A percentile compares a stretch with the other conserved stretches of the same genome.
Evolutionary conservation across 805 yeast genomes (phyloP).

Genomic region (Metschnikowia lunata): DNA sequence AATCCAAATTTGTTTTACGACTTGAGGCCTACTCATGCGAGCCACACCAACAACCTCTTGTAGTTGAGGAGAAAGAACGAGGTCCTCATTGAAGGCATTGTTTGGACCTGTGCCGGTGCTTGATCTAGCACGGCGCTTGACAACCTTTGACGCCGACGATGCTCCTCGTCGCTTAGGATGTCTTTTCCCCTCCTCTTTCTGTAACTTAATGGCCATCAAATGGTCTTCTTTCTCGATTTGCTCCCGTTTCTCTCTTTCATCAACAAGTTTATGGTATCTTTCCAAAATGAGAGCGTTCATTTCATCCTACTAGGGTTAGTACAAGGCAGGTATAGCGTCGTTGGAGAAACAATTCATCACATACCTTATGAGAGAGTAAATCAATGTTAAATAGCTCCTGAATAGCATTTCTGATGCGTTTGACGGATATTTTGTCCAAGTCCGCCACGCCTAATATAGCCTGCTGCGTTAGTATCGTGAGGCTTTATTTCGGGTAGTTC

Average conservation of each 20-base stretch:
- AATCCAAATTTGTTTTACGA: constrained; percentile 66
- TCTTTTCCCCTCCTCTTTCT: constrained; percentile 20
- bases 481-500: neutral
- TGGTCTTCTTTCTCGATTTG: constrained; percentile 45
- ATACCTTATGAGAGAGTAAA: constrained; percentile 42
- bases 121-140: constrained; percentile 8
- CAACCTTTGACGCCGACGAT: constrained; percentile 10
- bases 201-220: constrained; percentile 47
- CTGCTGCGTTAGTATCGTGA: constrained; percentile 31
- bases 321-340: neutral
- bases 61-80: constrained; percentile 49
- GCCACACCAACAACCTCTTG: constrained; percentile 41
- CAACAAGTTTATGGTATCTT: constrained; percentile 48
- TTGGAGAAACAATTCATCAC: constrained; percentile 12
- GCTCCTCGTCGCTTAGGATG: constrained; percentile 14
- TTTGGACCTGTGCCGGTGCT: constrained; percentile 19
- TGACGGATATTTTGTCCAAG: constrained; percentile 64
- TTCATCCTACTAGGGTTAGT: constrained; percentile 41
- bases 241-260: constrained; percentile 28
- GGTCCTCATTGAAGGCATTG: constrained; percentile 40
- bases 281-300: constrained; percentile 58
- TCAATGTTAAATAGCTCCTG: constrained; percentile 62
- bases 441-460: constrained; percentile 72
- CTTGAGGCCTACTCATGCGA: constrained; percentile 59
- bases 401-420: constrained; percentile 65